Evolutionary conservation across 2,329 filamentous ascomycete species (phyloP).

Genomic region (Elsinoe australis): DNA sequence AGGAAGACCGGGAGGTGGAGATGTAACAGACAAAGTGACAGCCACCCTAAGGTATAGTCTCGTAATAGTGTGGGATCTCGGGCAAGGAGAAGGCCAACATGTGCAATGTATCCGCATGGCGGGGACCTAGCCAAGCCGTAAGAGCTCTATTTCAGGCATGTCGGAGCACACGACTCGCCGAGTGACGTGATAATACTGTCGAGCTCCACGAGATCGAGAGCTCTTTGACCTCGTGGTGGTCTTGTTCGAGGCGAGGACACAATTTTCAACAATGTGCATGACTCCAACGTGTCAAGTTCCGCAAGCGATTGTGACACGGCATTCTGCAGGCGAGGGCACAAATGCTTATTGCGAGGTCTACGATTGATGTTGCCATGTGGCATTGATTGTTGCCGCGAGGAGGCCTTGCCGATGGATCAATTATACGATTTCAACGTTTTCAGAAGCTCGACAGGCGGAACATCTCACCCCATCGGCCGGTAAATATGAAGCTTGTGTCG

Average conservation of each 20-base stretch:
- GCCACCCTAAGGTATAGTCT: not conserved
- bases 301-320: constrained; percentile 11
- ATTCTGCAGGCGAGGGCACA: not conserved
- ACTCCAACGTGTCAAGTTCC: constrained; percentile 8
- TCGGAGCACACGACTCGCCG: not conserved
- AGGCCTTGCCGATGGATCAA: too few relatives aligned
- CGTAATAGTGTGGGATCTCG: not conserved
- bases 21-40: constrained; percentile 4
- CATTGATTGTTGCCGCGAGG: constrained; percentile 9
- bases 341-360: constrained; percentile 7
- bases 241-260: not conserved
- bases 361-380: constrained; percentile 11
- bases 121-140: not conserved
- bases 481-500: too few relatives aligned
- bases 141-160: constrained; percentile 13
- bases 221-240: constrained; percentile 12
- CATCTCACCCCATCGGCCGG: constrained; percentile 4
- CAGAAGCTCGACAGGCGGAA: too few relatives aligned
- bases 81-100: not conserved
- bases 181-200: constrained; percentile 3
- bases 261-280: constrained; percentile 3
- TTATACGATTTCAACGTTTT: too few relatives aligned
- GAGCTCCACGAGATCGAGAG: constrained; percentile 13
- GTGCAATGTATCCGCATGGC: constrained; percentile 15
- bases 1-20: constrained; percentile 15